Evolutionary conservation across 2,329 filamentous ascomycete genomes (phyloP).

Genomic region (Neocatenulostroma microsporum): DNA sequence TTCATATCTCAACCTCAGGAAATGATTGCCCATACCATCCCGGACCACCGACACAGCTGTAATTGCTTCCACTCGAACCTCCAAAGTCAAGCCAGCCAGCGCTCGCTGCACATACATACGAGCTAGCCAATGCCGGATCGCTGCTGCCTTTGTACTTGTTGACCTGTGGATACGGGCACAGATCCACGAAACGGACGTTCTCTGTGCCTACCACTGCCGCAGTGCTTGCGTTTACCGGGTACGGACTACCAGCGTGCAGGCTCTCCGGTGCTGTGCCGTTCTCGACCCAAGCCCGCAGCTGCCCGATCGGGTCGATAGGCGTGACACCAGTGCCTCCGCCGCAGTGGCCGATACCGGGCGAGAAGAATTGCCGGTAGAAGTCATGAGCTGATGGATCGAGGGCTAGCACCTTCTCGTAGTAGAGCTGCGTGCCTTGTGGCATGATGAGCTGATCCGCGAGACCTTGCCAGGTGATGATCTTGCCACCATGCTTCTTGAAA

Average conservation of each 20-base stretch:
- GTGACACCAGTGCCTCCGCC: conserved; percentile 22
- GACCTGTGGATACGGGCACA: conserved; percentile 15
- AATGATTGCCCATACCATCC: conserved; percentile 2
- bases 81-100: conserved; percentile 1
- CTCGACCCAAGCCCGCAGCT: conserved; percentile 24
- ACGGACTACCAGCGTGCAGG: conserved; percentile 9
- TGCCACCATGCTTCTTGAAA: conserved; percentile 32
- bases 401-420: conserved; percentile 28
- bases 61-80: not conserved
- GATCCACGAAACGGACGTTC: conserved; percentile 5
- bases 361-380: conserved; percentile 32
- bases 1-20: not conserved
- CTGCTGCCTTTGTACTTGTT: conserved; percentile 14
- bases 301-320: conserved; percentile 14
- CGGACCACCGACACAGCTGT: conserved; percentile 2
- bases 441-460: conserved; percentile 33
- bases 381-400: conserved; percentile 20
- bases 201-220: conserved; percentile 1
- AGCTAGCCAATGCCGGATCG: conserved; percentile 6
- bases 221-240: conserved; percentile 3
- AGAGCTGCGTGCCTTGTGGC: conserved; percentile 29
- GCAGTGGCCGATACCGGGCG: conserved; percentile 33
- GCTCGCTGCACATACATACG: not conserved
- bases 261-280: conserved; percentile 18
- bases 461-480: conserved; percentile 38